These are phyloP conservation scores for Boletellus ananas DNA, from an alignment of 768 basidiomycete species.

Conservation along the genomic window DNA sequence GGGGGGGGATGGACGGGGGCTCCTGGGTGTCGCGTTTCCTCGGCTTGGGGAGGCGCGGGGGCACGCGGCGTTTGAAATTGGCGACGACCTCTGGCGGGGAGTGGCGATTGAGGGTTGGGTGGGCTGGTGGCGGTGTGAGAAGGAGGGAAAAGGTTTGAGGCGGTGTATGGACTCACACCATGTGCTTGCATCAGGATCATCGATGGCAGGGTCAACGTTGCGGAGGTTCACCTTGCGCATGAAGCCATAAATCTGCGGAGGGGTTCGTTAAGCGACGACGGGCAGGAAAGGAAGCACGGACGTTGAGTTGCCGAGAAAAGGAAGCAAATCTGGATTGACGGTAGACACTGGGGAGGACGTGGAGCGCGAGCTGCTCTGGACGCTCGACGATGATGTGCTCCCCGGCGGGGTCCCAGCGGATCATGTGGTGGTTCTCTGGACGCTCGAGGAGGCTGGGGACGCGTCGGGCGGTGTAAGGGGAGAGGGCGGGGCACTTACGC, in stretches of 20 bases:
- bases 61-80: conserved; percentile 93
- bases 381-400: conserved; percentile 95
- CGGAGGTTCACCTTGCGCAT: conserved; percentile 97
- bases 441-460: conserved; percentile 74
- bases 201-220: conserved; percentile 91
- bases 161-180: conserved; percentile 70
- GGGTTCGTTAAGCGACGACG: conserved; percentile 23
- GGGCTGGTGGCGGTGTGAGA: conserved; percentile 50
- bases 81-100: conserved; percentile 88
- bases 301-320: conserved; percentile 97
- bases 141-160: conserved; percentile 16
- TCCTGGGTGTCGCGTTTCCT: conserved; percentile 74
- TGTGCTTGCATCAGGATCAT: conserved; percentile 93
- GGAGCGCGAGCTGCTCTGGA: conserved; percentile 89
- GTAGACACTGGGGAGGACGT: conserved; percentile 91
- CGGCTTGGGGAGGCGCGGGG: conserved; percentile 86
- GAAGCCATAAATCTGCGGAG: conserved; percentile 88
- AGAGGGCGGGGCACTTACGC: conserved; percentile 54
- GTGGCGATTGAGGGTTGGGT: conserved; percentile 87
- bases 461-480: conserved; percentile 16
- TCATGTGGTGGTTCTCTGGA: conserved; percentile 93
- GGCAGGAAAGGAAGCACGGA: conserved; percentile 43
- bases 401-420: conserved; percentile 91
- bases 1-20: conserved; percentile 64
- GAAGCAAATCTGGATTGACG: conserved; percentile 95